Conservation (phyloP, 495 filamentous ascomycete genomes). For the Hypoxylon crocopeplum region DNA sequence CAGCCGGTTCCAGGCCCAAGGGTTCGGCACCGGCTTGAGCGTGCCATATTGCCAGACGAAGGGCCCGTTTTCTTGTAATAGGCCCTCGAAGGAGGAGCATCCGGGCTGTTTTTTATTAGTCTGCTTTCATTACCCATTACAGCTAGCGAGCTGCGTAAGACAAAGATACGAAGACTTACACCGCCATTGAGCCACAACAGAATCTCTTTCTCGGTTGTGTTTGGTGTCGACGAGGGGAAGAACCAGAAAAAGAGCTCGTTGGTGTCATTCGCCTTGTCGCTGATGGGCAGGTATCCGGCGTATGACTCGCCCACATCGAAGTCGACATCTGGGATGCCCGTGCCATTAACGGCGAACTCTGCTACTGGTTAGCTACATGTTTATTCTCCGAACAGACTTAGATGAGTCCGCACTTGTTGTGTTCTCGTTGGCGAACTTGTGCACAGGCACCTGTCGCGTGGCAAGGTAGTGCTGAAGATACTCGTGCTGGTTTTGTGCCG, state of each 20-base stretch:
- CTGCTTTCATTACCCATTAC: neutral
- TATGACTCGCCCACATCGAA: slow-evolving; percentile 85
- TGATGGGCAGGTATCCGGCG: slow-evolving; percentile 76
- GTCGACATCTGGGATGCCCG: slow-evolving; percentile 71
- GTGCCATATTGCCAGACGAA: slow-evolving; percentile 69
- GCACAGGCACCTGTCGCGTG: slow-evolving; percentile 33
- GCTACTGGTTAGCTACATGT: neutral
- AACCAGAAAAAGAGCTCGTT: slow-evolving; percentile 79
- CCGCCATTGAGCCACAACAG: slow-evolving; percentile 66
- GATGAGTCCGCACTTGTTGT: slow-evolving; percentile 38
- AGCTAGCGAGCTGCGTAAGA: neutral
- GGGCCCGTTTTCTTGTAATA: slow-evolving; percentile 71
- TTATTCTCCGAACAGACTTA: no score
- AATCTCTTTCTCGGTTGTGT: slow-evolving; percentile 65
- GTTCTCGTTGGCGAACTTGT: slow-evolving; percentile 46
- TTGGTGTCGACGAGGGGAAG: slow-evolving; percentile 64
- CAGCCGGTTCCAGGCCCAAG: slow-evolving; percentile 71
- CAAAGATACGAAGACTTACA: slow-evolving; percentile 27
- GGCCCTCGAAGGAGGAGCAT: slow-evolving; percentile 70
- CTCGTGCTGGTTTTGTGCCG: neutral
- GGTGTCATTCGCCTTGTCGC: slow-evolving; percentile 54
- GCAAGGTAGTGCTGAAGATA: slow-evolving; percentile 31
- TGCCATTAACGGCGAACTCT: slow-evolving; percentile 74
- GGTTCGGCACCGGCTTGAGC: slow-evolving; percentile 63
- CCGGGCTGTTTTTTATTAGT: slow-evolving; percentile 49